These are phyloP conservation scores for Cyclotella atomus DNA, from an alignment of 108 stramenopile genomes.

Conservation along the genomic window DNA sequence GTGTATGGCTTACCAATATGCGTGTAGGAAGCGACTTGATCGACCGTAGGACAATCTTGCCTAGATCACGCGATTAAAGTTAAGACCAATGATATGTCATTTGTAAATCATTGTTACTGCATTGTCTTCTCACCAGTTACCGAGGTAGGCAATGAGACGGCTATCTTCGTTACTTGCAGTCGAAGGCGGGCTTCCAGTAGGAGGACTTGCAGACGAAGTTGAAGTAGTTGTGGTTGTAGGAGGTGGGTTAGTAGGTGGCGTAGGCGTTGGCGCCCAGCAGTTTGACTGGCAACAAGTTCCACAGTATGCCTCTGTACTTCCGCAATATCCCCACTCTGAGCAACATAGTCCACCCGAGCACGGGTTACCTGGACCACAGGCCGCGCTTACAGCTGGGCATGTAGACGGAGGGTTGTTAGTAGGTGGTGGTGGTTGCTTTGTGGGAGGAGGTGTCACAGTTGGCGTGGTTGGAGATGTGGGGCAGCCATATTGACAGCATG, in stretches of 20 bases:
- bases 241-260: conserved; percentile 3
- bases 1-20: conserved; percentile 36
- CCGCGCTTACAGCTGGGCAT: background rate
- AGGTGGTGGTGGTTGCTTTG: background rate
- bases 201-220: background rate
- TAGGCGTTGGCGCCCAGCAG: background rate
- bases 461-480: background rate
- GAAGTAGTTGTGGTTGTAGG: background rate
- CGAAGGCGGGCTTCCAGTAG: background rate
- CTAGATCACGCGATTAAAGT: no score
- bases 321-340: conserved; percentile 20
- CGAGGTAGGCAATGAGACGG: conserved; percentile 64
- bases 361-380: conserved; percentile 17
- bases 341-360: conserved; percentile 9
- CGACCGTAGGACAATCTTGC: background rate
- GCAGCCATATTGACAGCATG: conserved; percentile 3
- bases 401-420: conserved; percentile 1
- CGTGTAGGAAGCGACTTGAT: conserved; percentile 55
- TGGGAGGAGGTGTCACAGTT: background rate
- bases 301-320: background rate
- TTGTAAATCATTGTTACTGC: conserved; percentile 62
- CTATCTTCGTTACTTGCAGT: conserved; percentile 20
- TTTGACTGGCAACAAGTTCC: conserved; percentile 9
- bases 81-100: no score
- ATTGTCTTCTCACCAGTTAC: no score